Evolutionary conservation across 768 basidiomycete species (phyloP).

Genomic region (Mrakia gelida): DNA sequence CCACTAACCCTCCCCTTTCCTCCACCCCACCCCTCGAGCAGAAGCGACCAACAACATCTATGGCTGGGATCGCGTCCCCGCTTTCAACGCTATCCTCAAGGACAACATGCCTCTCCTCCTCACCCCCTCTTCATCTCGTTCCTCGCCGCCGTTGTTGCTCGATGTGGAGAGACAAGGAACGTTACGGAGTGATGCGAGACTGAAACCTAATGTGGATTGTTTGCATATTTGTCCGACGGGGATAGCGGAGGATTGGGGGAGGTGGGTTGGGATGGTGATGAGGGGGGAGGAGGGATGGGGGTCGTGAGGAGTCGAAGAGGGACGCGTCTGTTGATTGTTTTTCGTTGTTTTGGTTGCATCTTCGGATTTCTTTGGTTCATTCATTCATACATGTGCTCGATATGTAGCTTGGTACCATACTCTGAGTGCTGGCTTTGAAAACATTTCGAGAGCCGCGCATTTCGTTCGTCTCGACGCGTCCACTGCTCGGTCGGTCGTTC

Average conservation of each 20-base stretch:
- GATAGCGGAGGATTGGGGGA: constrained; percentile 1
- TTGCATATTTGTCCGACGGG: not conserved
- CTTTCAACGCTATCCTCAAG: not conserved
- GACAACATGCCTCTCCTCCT: not conserved
- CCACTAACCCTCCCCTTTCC: not conserved
- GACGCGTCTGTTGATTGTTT: no score
- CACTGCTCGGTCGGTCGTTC: no score
- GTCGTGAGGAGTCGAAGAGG: no score
- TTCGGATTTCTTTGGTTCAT: no score
- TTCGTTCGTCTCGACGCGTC: no score
- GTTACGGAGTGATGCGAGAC: not conserved
- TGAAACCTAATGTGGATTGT: not conserved
- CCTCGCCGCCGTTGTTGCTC: not conserved
- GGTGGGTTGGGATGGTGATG: not conserved
- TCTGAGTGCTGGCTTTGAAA: no score
- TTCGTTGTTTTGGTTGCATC: no score
- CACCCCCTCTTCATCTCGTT: not conserved
- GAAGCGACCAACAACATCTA: not conserved
- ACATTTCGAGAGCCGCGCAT: no score
- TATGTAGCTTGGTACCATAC: no score
- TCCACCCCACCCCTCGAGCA: not conserved
- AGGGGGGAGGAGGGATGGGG: not conserved
- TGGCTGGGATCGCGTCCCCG: not conserved
- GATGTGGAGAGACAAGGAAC: constrained; percentile 3
- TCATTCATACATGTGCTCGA: no score